Percentiles rank a stretch among this genome's conserved stretches.
Conservation (phyloP, 768 basidiomycete species). For the Crucibulum laeve region DNA sequence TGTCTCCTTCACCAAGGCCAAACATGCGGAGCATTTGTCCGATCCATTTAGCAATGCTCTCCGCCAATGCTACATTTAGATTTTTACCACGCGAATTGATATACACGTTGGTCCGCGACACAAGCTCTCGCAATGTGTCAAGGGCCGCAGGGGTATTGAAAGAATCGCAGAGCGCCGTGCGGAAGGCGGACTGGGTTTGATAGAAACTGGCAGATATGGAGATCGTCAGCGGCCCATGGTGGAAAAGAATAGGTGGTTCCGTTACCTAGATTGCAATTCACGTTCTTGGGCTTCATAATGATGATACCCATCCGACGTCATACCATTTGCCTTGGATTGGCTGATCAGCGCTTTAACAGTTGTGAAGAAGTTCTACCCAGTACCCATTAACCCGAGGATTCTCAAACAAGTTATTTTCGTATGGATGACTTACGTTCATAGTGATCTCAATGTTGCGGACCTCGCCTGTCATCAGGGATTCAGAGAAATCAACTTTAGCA, state of each 20-base stretch:
- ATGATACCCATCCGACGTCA: constrained; percentile 55
- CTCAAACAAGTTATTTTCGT: neutral
- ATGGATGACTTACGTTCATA: constrained; percentile 64
- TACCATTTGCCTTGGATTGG: constrained; percentile 44
- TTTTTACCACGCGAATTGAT: constrained; percentile 61
- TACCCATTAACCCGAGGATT: neutral
- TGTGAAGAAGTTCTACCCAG: constrained; percentile 85
- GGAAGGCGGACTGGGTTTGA: constrained; percentile 73
- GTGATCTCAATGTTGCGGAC: constrained; percentile 79
- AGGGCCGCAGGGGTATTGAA: constrained; percentile 93
- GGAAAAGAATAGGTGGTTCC: constrained; percentile 8
- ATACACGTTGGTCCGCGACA: constrained; percentile 86
- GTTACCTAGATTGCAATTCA: constrained; percentile 63
- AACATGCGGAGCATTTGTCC: constrained; percentile 75
- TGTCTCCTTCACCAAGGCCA: constrained; percentile 71
- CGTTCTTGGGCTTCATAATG: constrained; percentile 65
- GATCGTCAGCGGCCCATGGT: constrained; percentile 5
- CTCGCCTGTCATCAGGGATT: constrained; percentile 84
- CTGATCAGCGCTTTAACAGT: constrained; percentile 76
- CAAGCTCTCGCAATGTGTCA: constrained; percentile 69
- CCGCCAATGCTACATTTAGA: constrained; percentile 60
- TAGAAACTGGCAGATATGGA: constrained; percentile 54
- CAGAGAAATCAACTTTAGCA: constrained; percentile 90
- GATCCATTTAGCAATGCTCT: constrained; percentile 63
- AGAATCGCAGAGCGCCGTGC: constrained; percentile 87